Evolutionary conservation across 176 grass and related monocot genomes (phyloP), one percentile per base, ranked within the genome.

Genomic region (Phoenix dactylifera): DNA sequence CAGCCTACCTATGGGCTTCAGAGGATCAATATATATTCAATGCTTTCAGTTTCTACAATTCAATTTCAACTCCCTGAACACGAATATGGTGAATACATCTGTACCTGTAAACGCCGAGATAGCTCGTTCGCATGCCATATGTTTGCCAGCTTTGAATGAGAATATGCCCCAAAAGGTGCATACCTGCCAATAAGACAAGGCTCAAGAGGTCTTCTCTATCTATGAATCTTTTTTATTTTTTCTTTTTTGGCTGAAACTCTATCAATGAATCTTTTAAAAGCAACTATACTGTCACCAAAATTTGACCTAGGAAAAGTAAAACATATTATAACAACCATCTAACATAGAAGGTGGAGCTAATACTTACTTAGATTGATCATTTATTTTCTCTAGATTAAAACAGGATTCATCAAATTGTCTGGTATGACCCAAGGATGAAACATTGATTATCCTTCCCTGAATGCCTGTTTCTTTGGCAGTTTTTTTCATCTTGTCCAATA

Each of bases 351-450:
- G 19, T 0, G 1, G 22, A 28, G 59, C 26, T 62, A 15, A 15
- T 12, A 25, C 29, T 35, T 44, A 62, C 26, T 12, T 62, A 10
- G 59, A 62, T 35, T 62, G 26, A 18, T 62, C 59, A 62, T 62
- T 62, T 62, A 62, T 62, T 28, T 62, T 62, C 26, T 62, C 26
- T 28, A 62, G 18, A 30, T 62, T 62, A 35, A 62, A 62, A 16
- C 59, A 62, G 35, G 59, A 62, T 18, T 35, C 59, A 20, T 62
- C 59, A 62, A 18, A 35, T 44, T 19, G 16, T 15, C 16, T 62
- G 22, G 55, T 24, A 39, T 62, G 58, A 30, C 25, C 59, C 4
- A 35, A 35, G 17, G 59, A 62, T 44, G 26, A 62, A 9, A 62
- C 26, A 39, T n/a, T 62, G 15, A 62, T 15, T 18, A 62, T 39